These are phyloP conservation scores for Aspergillus nanangensis DNA, from an alignment of 495 filamentous ascomycete genomes.

Conservation along the genomic window DNA sequence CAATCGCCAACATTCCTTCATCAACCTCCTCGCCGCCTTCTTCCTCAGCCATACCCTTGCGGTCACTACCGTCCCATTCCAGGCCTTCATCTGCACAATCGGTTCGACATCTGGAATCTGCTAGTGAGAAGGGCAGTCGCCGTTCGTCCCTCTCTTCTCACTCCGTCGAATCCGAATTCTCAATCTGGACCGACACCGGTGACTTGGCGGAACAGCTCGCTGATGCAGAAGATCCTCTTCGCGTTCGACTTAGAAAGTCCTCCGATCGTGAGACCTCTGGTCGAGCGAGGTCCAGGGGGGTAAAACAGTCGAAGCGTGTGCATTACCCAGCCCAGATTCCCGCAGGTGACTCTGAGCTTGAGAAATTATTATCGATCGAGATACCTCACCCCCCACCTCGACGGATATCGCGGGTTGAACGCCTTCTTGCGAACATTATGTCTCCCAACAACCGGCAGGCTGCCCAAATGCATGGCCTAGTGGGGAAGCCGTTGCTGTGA, in stretches of 20 bases:
- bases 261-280: slow-evolving; percentile 51
- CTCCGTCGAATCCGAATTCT: slow-evolving; percentile 68
- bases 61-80: slow-evolving; percentile 41
- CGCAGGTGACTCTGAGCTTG: slow-evolving; percentile 51
- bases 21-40: slow-evolving; percentile 44
- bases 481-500: slow-evolving; percentile 91
- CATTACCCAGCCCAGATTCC: slow-evolving; percentile 40
- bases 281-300: slow-evolving; percentile 21
- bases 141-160: slow-evolving; percentile 53
- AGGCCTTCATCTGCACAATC: slow-evolving; percentile 29
- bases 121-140: slow-evolving; percentile 46
- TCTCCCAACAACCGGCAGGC: slow-evolving; percentile 62
- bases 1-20: slow-evolving; percentile 57
- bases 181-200: slow-evolving; percentile 85
- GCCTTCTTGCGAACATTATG: slow-evolving; percentile 77
- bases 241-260: slow-evolving; percentile 57
- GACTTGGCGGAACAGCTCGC: slow-evolving; percentile 88
- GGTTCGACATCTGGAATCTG: slow-evolving; percentile 31
- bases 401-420: slow-evolving; percentile 58
- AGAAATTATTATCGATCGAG: slow-evolving; percentile 78
- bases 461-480: slow-evolving; percentile 77
- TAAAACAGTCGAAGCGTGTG: slow-evolving; percentile 45
- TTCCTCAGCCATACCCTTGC: slow-evolving; percentile 54
- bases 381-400: slow-evolving; percentile 68
- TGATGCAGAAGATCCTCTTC: slow-evolving; percentile 74